A percentile compares a stretch with the other conserved stretches of the same genome.
Conservation (phyloP, 306 rosid genomes). For the Vigna nakashimae region DNA sequence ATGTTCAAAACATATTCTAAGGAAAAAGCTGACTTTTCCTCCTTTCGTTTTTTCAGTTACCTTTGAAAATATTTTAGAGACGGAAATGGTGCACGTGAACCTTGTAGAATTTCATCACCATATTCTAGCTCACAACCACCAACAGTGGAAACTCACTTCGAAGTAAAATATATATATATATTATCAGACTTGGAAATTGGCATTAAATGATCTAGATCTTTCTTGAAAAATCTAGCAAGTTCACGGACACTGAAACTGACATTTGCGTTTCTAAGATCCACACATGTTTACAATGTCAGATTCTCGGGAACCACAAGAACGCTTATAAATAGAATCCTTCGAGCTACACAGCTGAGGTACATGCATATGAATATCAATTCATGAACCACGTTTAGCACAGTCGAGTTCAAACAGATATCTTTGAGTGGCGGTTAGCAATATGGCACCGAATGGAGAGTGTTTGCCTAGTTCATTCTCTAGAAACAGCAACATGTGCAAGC, state of each 20-base stretch:
- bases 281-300: slow-evolving; percentile 42
- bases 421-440: slow-evolving; percentile 1
- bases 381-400: background rate
- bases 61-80: too few relatives aligned
- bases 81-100: slow-evolving; percentile 19
- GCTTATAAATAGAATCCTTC: slow-evolving; percentile 58
- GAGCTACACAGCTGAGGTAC: slow-evolving; percentile 11
- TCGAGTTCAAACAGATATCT: background rate
- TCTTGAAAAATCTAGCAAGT: slow-evolving; percentile 51
- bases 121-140: slow-evolving; percentile 37
- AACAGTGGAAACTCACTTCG: slow-evolving; percentile 5
- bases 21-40: background rate
- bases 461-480: slow-evolving; percentile 43
- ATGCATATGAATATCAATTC: background rate
- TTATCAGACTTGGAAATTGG: slow-evolving; percentile 36
- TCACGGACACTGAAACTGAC: slow-evolving; percentile 64
- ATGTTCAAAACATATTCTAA: background rate
- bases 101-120: background rate
- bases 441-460: slow-evolving; percentile 85
- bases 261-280: slow-evolving; percentile 54
- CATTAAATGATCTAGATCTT: slow-evolving; percentile 32
- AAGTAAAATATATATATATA: background rate
- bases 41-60: background rate
- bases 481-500: slow-evolving; percentile 47
- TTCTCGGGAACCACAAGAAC: background rate